Evolutionary conservation across 768 basidiomycete species (phyloP).

Genomic region (Albatrellus ellisii): DNA sequence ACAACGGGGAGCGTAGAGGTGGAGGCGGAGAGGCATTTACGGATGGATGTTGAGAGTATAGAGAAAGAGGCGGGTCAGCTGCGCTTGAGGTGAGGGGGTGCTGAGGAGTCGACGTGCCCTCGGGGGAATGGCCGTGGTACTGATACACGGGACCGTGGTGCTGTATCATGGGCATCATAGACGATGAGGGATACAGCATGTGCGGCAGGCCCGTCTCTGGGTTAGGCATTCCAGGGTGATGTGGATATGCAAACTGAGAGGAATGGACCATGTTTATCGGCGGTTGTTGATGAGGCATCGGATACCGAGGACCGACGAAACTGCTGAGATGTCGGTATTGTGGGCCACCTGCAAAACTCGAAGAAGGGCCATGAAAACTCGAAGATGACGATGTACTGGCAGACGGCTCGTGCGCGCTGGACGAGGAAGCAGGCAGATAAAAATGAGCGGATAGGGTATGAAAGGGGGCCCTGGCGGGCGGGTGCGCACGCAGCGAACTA

Average conservation of each 20-base stretch:
- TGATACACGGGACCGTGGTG: conserved; percentile 24
- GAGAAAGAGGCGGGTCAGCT: conserved; percentile 3
- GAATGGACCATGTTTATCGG: conserved; percentile 1
- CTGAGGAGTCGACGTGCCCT: conserved; percentile 18
- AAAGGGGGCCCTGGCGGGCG: not conserved
- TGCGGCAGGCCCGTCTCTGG: conserved; percentile 4
- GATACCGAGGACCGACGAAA: conserved; percentile 4
- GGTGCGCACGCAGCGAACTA: not conserved
- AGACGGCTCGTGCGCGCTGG: not conserved
- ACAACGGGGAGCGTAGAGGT: conserved; percentile 9
- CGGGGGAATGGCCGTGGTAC: conserved; percentile 24
- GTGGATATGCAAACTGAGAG: conserved; percentile 6
- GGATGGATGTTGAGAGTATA: conserved; percentile 6
- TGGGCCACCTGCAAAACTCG: conserved; percentile 12
- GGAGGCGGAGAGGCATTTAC: conserved; percentile 16
- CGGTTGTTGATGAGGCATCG: conserved; percentile 1
- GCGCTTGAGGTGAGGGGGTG: conserved; percentile 16
- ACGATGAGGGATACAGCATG: conserved; percentile 14
- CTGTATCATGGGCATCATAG: conserved; percentile 25
- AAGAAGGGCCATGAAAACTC: conserved; percentile 12
- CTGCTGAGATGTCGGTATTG: conserved; percentile 7
- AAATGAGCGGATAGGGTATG: conserved; percentile 8
- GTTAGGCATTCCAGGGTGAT: conserved; percentile 2
- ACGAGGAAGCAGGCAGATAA: not conserved
- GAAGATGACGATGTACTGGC: not conserved